A percentile compares a stretch with the other conserved stretches of the same genome.
These are phyloP conservation scores for Fusarium marasasianum DNA, from an alignment of 2,329 filamentous ascomycete genomes.

Conservation along the genomic window DNA sequence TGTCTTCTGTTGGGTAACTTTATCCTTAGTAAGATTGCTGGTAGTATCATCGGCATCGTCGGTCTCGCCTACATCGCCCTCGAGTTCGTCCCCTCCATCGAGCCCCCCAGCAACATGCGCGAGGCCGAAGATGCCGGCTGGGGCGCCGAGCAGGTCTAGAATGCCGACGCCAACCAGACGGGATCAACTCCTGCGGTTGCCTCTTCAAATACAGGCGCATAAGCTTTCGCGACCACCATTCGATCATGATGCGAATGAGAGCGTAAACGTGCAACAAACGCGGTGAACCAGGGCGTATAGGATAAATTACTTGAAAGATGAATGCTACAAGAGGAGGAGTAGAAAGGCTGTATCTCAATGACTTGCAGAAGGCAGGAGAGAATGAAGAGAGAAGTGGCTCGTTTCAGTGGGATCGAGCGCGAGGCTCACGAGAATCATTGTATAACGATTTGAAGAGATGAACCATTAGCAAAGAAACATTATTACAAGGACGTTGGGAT, in stretches of 20 bases:
- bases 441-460: slow-evolving; percentile 22
- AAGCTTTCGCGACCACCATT: slow-evolving; percentile 7
- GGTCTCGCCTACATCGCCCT: slow-evolving; percentile 81
- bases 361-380: slow-evolving; percentile 13
- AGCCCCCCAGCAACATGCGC: slow-evolving; percentile 84
- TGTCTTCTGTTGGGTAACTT: slow-evolving; percentile 78
- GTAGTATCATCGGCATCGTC: slow-evolving; percentile 78
- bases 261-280: slow-evolving; percentile 20
- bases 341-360: slow-evolving; percentile 19
- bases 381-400: neutral
- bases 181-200: neutral
- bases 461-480: slow-evolving; percentile 4
- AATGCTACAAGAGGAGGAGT: slow-evolving; percentile 13
- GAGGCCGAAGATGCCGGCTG: slow-evolving; percentile 75
- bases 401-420: slow-evolving; percentile 9
- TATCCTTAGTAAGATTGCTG: slow-evolving; percentile 77
- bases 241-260: slow-evolving; percentile 2
- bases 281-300: slow-evolving; percentile 18
- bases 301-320: neutral
- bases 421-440: slow-evolving; percentile 16
- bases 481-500: neutral
- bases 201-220: slow-evolving; percentile 14
- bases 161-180: slow-evolving; percentile 5
- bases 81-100: slow-evolving; percentile 81
- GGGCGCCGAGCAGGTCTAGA: slow-evolving; percentile 80